Percentiles rank a stretch among this genome's conserved stretches.
phyloP scores from a whole-genome alignment of 2,329 filamentous ascomycete species.

The Exophiala viscosa region DNA sequence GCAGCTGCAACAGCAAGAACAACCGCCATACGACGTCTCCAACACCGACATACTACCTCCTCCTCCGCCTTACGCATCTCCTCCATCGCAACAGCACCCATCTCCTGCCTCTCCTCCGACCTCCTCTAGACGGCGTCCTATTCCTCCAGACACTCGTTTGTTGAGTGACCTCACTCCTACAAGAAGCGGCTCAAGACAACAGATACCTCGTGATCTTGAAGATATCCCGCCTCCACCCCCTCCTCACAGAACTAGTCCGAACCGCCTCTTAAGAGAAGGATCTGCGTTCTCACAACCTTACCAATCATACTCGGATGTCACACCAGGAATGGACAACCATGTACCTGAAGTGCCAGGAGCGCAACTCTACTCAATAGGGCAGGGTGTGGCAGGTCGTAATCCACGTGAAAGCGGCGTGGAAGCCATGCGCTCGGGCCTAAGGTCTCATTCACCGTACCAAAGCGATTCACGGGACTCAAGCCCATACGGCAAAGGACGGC shows the following conservation, averaged over 20 bases:
- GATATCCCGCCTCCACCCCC: slow-evolving; percentile 31
- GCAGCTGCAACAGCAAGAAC: slow-evolving; percentile 10
- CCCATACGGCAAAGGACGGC: slow-evolving; percentile 9
- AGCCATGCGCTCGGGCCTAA: slow-evolving; percentile 13
- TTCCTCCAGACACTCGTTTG: slow-evolving; percentile 17
- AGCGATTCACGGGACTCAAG: slow-evolving; percentile 4
- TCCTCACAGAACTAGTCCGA: slow-evolving; percentile 32
- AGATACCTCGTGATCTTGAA: slow-evolving; percentile 9
- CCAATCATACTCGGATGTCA: slow-evolving; percentile 14
- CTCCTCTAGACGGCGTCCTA: slow-evolving; percentile 14
- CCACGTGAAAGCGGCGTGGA: slow-evolving; percentile 16
- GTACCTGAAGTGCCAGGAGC: slow-evolving; percentile 12
- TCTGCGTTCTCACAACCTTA: slow-evolving; percentile 9
- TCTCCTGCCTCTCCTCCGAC: slow-evolving; percentile 16
- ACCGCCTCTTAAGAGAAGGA: slow-evolving; percentile 27
- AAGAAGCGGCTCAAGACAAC: slow-evolving; percentile 13
- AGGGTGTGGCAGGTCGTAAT: slow-evolving; percentile 13
- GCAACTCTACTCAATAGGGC: slow-evolving; percentile 9
- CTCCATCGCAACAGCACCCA: slow-evolving; percentile 14
- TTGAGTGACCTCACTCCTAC: slow-evolving; percentile 14
- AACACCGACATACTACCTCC: slow-evolving; percentile 28
- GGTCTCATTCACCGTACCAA: slow-evolving; percentile 17
- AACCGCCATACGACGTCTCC: slow-evolving; percentile 14
- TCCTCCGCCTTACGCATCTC: slow-evolving; percentile 26
- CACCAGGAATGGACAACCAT: slow-evolving; percentile 21